Evolutionary conservation across 257 asterid genomes (phyloP).

Genomic region (Solanum virginianum): DNA sequence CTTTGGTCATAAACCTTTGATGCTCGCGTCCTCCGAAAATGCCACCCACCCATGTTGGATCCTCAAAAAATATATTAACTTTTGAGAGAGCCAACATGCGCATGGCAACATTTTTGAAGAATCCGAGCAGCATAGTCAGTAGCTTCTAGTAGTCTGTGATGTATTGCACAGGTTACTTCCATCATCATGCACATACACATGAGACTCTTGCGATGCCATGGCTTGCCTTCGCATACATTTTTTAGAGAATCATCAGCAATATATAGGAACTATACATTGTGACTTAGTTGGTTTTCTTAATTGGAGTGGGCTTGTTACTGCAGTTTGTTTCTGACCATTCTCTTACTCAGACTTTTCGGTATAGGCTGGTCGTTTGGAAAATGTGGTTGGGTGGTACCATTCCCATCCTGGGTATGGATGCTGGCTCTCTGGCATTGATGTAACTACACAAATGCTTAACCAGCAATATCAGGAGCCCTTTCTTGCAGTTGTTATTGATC

Average conservation of each 20-base stretch:
- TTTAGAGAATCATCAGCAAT: neutral
- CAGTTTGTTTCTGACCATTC: neutral
- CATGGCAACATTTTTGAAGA: neutral
- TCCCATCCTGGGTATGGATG: slow-evolving; percentile 99
- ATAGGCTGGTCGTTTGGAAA: slow-evolving; percentile 92
- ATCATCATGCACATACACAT: neutral
- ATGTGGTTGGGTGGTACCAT: slow-evolving; percentile 98
- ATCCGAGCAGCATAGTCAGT: neutral
- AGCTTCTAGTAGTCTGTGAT: neutral
- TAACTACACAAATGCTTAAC: slow-evolving; percentile 92
- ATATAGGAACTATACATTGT: neutral
- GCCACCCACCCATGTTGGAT: neutral
- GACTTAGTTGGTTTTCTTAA: neutral
- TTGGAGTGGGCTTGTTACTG: neutral
- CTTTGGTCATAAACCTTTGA: neutral
- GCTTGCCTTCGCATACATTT: neutral
- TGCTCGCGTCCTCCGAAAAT: neutral
- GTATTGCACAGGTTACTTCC: neutral
- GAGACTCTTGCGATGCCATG: neutral
- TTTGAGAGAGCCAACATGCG: neutral
- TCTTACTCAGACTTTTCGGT: neutral
- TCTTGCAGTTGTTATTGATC: slow-evolving; percentile 96
- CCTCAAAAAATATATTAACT: neutral
- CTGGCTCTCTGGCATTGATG: slow-evolving; percentile 99
- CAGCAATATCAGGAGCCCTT: slow-evolving; percentile 96